Evolutionary conservation across 2,329 filamentous ascomycete genomes (phyloP).

Genomic region (Monosporascus sp.): DNA sequence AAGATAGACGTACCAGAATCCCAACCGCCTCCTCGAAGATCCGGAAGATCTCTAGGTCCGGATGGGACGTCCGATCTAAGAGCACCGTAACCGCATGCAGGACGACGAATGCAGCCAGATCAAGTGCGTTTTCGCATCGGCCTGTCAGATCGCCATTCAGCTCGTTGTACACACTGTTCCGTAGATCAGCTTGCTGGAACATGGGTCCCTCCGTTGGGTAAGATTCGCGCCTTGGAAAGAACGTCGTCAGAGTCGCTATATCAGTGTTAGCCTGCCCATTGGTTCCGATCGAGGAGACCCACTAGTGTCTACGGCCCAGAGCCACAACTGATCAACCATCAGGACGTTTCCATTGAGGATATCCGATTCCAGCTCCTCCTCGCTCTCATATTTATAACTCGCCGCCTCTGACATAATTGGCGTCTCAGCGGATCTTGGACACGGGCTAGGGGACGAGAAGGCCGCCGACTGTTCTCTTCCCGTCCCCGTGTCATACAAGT

Average conservation of each 20-base stretch:
- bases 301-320: conserved; percentile 54
- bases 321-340: conserved; percentile 65
- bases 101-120: conserved; percentile 58
- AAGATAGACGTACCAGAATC: conserved; percentile 42
- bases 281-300: conserved; percentile 16
- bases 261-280: neutral
- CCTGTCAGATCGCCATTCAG: conserved; percentile 60
- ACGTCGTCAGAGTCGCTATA: conserved; percentile 46
- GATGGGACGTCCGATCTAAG: conserved; percentile 54
- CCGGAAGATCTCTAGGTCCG: conserved; percentile 58
- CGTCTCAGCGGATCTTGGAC: conserved; percentile 13
- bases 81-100: conserved; percentile 59
- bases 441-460: conserved; percentile 15
- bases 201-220: conserved; percentile 49
- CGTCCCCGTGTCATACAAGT: conserved; percentile 18
- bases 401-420: conserved; percentile 10
- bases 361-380: conserved; percentile 27
- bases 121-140: conserved; percentile 56
- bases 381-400: conserved; percentile 24
- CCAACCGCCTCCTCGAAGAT: conserved; percentile 65
- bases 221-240: conserved; percentile 52
- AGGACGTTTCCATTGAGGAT: conserved; percentile 52
- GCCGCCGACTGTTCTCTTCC: conserved; percentile 5
- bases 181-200: conserved; percentile 56
- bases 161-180: conserved; percentile 62